phyloP scores from a whole-genome alignment of 805 yeast genomes.

The Pichia scutulata region DNA sequence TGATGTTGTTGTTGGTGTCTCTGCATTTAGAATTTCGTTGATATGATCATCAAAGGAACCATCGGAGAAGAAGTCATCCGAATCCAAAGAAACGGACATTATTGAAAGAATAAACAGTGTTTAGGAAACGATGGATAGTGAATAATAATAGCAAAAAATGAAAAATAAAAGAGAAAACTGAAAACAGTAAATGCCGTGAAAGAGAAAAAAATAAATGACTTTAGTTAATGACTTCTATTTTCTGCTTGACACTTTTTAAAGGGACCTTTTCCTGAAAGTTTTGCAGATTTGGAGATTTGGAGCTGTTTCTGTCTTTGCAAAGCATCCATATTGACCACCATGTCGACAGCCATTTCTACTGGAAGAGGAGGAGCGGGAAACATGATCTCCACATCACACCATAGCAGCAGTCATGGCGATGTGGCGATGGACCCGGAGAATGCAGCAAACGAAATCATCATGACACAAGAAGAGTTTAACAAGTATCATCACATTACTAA shows the following conservation, averaged over 20 bases:
- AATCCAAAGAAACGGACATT: background rate
- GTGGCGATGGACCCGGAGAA: conserved; percentile 2
- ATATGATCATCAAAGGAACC: conserved; percentile 1
- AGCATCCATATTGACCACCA: background rate
- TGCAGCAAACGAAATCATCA: conserved; percentile 20
- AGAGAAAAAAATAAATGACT: too few relatives aligned
- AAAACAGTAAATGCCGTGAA: too few relatives aligned
- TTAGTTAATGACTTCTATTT: too few relatives aligned
- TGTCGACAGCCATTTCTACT: conserved; percentile 23
- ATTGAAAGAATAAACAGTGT: background rate
- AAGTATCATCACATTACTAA: background rate
- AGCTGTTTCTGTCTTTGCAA: too few relatives aligned
- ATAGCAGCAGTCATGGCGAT: background rate
- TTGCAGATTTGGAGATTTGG: background rate
- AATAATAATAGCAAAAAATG: too few relatives aligned
- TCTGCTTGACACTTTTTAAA: too few relatives aligned
- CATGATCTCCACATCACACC: conserved; percentile 15
- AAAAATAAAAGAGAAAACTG: too few relatives aligned
- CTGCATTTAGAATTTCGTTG: background rate
- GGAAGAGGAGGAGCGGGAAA: conserved; percentile 33
- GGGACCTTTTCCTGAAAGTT: too few relatives aligned
- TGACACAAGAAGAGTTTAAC: conserved; percentile 10
- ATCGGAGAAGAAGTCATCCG: conserved; percentile 2
- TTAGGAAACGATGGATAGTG: too few relatives aligned
- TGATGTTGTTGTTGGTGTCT: background rate